Evolutionary conservation across 768 basidiomycete genomes (phyloP).

Genomic region (Boletus barrowsii): DNA sequence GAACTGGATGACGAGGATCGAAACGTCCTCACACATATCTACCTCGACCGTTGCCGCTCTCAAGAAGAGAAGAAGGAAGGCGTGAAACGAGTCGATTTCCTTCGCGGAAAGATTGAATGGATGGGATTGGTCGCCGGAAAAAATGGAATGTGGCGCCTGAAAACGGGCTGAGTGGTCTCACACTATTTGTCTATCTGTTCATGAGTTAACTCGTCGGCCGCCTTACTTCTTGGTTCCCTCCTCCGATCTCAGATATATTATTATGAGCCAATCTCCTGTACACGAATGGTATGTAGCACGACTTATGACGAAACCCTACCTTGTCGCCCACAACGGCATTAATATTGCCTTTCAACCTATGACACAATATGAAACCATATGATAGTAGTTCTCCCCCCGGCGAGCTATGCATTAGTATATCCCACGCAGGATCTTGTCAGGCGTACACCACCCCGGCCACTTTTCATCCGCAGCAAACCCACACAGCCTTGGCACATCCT

Average conservation of each 20-base stretch:
- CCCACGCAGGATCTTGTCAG: neutral
- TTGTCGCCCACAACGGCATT: neutral
- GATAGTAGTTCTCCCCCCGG: neutral
- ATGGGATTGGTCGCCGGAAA: constrained; percentile 51
- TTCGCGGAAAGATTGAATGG: constrained; percentile 51
- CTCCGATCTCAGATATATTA: neutral
- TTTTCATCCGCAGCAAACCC: constrained; percentile 18
- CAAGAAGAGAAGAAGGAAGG: constrained; percentile 39
- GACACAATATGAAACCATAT: neutral
- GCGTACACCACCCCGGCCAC: constrained; percentile 24
- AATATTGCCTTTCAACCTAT: too few species aligned
- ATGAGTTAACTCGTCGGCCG: neutral
- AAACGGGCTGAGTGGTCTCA: constrained; percentile 35
- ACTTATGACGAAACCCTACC: neutral
- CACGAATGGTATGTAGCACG: neutral
- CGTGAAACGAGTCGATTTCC: constrained; percentile 57
- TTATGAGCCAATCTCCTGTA: neutral
- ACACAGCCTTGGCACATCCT: constrained; percentile 20
- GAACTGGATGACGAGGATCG: constrained; percentile 48
- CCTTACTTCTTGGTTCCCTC: neutral
- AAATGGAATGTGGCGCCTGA: constrained; percentile 66
- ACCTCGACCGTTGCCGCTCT: constrained; percentile 41
- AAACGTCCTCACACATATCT: constrained; percentile 43
- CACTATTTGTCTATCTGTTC: too few species aligned
- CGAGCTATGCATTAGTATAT: neutral